Evolutionary conservation across 2,329 filamentous ascomycete species (phyloP), one percentile per base, ranked within the genome.

Genomic region (Cercospora canescens): DNA sequence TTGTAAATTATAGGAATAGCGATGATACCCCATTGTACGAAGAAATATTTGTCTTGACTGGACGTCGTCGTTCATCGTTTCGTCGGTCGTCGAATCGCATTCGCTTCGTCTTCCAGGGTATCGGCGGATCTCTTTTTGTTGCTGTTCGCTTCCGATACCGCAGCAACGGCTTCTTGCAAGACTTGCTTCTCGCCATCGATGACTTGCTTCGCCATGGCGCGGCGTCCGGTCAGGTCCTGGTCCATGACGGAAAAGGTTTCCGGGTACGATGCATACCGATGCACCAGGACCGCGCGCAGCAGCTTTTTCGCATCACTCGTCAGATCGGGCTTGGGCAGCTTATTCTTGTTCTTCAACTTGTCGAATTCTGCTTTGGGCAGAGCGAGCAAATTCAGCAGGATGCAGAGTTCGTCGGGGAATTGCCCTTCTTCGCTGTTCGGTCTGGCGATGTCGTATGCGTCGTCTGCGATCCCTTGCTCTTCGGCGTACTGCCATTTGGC

Each of bases 181-280:
- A 94, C 81, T 70, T 84, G 83, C 76, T 93, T 93, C 78, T 94
- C 91, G 14, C 91, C 91, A 2, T 89, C 78, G 66, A 91, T 85
- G 37, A 93, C 89, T 59, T 86, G 80, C 24, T 88, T 73, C 0
- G 91, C 91, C 88, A 91, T 91, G 8, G 41, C 41, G 5, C 50
- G 41, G 16, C 69, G 68, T 35, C 81, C 62, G n/a, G 59, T 26
- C 65, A 68, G 89, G 86, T 41, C 86, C 78, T 24, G 82, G 79
- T n/a, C 87, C 73, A 35, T 56, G 6, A 4, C 5, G 21, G 11
- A 7, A 9, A 41, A 26, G 7, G 41, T 18, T 24, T 9, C 32
- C 1, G 86, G 88, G 72, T 90, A 90, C 64, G 85, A 82, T 11
- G 75, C 70, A 28, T 78, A 75, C 57, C 82, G 76, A 21, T 76